phyloP scores from a whole-genome alignment of 75 land plant genomes.

The Sequoia sempervirens region DNA sequence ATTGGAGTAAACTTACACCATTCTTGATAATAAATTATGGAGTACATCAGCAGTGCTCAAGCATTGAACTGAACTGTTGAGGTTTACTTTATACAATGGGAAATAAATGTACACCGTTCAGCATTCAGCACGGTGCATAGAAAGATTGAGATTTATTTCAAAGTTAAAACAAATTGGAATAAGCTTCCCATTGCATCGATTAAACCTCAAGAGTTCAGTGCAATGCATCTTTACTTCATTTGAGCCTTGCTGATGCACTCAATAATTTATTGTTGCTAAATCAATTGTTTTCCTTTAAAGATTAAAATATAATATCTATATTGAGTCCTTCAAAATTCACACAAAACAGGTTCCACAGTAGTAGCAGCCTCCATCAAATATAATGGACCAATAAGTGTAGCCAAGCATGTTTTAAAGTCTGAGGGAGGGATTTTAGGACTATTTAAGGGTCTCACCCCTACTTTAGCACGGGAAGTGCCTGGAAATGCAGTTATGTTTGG shows the following conservation, averaged over 20 bases:
- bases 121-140: constrained; percentile 6
- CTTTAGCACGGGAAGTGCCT: constrained; percentile 87
- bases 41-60: neutral
- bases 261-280: neutral
- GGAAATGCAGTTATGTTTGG: constrained; percentile 97
- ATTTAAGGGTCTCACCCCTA: constrained; percentile 92
- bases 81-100: neutral
- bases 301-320: neutral
- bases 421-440: constrained; percentile 81
- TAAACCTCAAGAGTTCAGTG: neutral
- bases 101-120: constrained; percentile 1
- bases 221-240: neutral
- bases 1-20: neutral
- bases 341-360: constrained; percentile 8
- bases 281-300: neutral
- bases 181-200: neutral
- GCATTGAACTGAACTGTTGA: neutral
- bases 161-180: constrained; percentile 9
- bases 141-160: constrained; percentile 4
- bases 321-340: neutral
- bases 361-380: constrained; percentile 44
- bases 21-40: neutral
- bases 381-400: constrained; percentile 91
- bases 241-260: neutral
- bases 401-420: constrained; percentile 63